Evolutionary conservation across 2,329 filamentous ascomycete genomes (phyloP), one percentile per base, ranked within the genome.

Genomic region (Fusarium musae): DNA sequence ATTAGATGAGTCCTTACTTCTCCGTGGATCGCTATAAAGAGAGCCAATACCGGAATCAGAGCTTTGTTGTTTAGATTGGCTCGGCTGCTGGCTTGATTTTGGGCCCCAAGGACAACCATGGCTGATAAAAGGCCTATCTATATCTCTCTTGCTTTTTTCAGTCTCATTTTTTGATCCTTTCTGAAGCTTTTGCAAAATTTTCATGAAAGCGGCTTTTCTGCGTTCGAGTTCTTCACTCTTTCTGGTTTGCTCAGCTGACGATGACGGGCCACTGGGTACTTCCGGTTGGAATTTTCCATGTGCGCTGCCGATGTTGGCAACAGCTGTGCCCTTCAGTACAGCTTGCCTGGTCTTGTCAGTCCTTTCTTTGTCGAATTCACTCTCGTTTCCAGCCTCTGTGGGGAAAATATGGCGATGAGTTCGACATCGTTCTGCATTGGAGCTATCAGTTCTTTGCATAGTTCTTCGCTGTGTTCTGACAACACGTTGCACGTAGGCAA

Each of bases 121-220:
- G 40, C n/a, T 28, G 32, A 42, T 46, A 42, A 17, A 13, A 17
- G 46, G 37, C 7, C 30, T 28, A 23, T 37, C 43, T 53, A 42
- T 39, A 12, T 30, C 40, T 63, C 59, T 52, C 40, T 62, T 59
- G 19, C 56, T 13, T 17, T n/a, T n/a, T n/a, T 49, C 61, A 13
- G 32, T 17, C 21, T 46, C 54, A n/a, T 52, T 50, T 12, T 57
- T 36, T 17, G 59, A 49, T 21, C 59, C 49, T 28, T 56, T 69
- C 2, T 75, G 75, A 30, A 82, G 76, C 32, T 75, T 82, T 16
- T 75, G 54, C 8, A 82, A 54, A 58, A 82, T 62, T 28, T 60
- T 77, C 39, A 78, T 61, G 44, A 81, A 82, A 10, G 74, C 80
- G 6, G 47, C 62, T 21, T 78, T 66, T 47, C 70, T 72, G n/a